A percentile compares a stretch with the other conserved stretches of the same genome.
phyloP scores from a whole-genome alignment of 306 rosid genomes.

The Carpinus viminea region DNA sequence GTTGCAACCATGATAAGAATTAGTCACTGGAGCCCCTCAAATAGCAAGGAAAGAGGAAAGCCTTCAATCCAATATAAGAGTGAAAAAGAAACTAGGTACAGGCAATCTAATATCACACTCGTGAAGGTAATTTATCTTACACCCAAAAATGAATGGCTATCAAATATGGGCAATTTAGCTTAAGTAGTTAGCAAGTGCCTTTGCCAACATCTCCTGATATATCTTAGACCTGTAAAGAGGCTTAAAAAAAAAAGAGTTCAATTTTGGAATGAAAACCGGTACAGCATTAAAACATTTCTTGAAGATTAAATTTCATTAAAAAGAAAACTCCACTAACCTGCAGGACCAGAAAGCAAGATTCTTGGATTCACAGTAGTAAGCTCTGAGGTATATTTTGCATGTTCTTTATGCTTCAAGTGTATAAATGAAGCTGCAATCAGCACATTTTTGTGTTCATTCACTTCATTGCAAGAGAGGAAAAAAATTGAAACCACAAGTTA shows the following conservation, averaged over 20 bases:
- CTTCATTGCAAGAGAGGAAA: constrained; percentile 62
- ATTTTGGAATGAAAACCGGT: constrained; percentile 2
- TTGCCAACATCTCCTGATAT: constrained; percentile 95
- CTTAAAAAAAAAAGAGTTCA: constrained; percentile 22
- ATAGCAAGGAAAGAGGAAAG: constrained; percentile 23
- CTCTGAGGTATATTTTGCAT: constrained; percentile 80
- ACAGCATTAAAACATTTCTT: constrained; percentile 1
- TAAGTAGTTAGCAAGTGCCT: constrained; percentile 90
- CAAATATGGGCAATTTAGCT: constrained; percentile 96
- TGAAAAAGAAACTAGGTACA: constrained; percentile 11
- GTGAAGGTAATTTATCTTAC: constrained; percentile 67
- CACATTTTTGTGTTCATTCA: constrained; percentile 88
- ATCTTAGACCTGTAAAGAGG: constrained; percentile 77
- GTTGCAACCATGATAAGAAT: constrained; percentile 2
- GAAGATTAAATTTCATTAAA: neutral
- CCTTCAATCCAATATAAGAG: constrained; percentile 35
- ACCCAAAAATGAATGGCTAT: constrained; percentile 93
- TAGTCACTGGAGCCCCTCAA: constrained; percentile 12
- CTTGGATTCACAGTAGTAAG: constrained; percentile 94
- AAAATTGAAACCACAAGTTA: constrained; percentile 25
- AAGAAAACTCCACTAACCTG: constrained; percentile 54
- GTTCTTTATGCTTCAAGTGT: constrained; percentile 89
- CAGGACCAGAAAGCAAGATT: constrained; percentile 95
- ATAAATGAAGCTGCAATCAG: constrained; percentile 88
- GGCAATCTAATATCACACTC: constrained; percentile 30